Percentiles rank a stretch among this genome's conserved stretches.
phyloP scores from a whole-genome alignment of 1,284 basidiomycete species.

The Pisolithus thermaeus region DNA sequence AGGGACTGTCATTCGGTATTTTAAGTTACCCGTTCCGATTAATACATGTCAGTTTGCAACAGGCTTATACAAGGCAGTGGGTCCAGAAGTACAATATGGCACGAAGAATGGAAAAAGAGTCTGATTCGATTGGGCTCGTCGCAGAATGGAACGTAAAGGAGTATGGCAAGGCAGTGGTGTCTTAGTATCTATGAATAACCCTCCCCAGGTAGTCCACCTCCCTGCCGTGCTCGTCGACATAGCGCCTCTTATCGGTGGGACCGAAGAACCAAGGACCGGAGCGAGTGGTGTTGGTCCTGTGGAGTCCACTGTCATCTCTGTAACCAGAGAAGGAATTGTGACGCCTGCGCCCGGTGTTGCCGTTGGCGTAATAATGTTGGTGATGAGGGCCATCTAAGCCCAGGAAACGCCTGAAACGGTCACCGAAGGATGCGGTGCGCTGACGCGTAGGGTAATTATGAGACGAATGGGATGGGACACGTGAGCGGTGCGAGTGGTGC shows the following conservation, averaged over 20 bases:
- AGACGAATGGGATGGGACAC: neutral
- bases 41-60: neutral
- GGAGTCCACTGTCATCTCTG: conserved; percentile 13
- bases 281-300: conserved; percentile 15
- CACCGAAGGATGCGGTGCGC: conserved; percentile 19
- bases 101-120: too few species aligned
- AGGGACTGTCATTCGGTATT: neutral
- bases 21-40: neutral
- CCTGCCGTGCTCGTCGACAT: conserved; percentile 20
- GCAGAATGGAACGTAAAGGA: neutral
- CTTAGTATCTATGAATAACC: conserved; percentile 23
- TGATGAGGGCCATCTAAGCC: conserved; percentile 12
- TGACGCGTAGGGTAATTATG: conserved; percentile 9
- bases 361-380: conserved; percentile 1
- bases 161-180: neutral
- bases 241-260: conserved; percentile 13
- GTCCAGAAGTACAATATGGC: too few species aligned
- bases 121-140: too few species aligned
- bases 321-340: conserved; percentile 19
- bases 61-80: too few species aligned
- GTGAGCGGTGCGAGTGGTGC: conserved; percentile 6
- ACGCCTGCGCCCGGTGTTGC: conserved; percentile 15
- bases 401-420: conserved; percentile 24
- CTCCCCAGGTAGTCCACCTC: conserved; percentile 23
- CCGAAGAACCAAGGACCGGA: conserved; percentile 19